These are phyloP conservation scores for Guadua angustifolia DNA, from an alignment of 176 grass and related monocot genomes.

Conservation along the genomic window DNA sequence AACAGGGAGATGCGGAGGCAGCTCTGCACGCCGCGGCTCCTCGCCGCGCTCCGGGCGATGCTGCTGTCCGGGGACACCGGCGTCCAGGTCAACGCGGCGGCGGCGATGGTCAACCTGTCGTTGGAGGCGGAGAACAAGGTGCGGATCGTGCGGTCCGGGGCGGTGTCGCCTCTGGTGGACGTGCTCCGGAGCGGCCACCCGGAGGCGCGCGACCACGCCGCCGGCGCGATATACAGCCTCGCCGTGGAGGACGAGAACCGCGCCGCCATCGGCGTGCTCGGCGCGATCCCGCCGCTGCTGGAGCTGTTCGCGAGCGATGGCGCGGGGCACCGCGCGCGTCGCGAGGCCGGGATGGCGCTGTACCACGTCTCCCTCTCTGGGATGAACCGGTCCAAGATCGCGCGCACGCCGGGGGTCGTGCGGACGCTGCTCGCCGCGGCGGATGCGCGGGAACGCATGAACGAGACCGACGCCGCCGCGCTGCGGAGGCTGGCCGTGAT, in stretches of 20 bases:
- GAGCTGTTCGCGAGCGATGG: constrained; percentile 52
- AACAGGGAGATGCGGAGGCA: constrained; percentile 48
- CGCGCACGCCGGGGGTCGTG: constrained; percentile 62
- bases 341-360: constrained; percentile 82
- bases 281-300: constrained; percentile 80
- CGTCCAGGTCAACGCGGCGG: constrained; percentile 73
- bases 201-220: constrained; percentile 83
- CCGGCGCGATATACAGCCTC: constrained; percentile 82
- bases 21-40: constrained; percentile 75
- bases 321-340: constrained; percentile 54
- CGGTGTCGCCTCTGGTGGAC: constrained; percentile 69
- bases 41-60: constrained; percentile 74
- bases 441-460: constrained; percentile 20
- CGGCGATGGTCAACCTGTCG: constrained; percentile 79
- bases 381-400: constrained; percentile 81
- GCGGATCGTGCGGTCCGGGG: constrained; percentile 74
- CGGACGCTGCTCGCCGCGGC: constrained; percentile 60
- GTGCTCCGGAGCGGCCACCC: constrained; percentile 61
- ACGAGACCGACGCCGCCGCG: constrained; percentile 43
- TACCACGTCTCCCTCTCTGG: constrained; percentile 79
- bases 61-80: constrained; percentile 60
- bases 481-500: constrained; percentile 69
- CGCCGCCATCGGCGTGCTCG: constrained; percentile 77
- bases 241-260: constrained; percentile 90
- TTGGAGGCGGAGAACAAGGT: constrained; percentile 82